These are phyloP conservation scores for Tylopilus vinaceipallidus DNA, from an alignment of 768 basidiomycete species.

Conservation along the genomic window DNA sequence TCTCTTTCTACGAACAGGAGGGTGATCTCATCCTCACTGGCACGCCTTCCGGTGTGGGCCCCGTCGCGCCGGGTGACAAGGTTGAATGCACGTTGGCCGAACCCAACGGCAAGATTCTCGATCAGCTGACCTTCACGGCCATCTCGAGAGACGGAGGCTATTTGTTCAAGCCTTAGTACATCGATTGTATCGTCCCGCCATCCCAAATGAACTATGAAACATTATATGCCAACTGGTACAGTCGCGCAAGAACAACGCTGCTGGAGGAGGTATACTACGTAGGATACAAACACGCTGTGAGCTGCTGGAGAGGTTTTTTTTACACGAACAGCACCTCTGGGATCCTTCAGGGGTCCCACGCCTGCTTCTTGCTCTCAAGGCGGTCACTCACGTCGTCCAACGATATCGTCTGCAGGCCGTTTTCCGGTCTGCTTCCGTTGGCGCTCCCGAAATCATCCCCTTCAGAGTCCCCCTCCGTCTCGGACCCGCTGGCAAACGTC, in stretches of 20 bases:
- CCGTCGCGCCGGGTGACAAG: slow-evolving; percentile 69
- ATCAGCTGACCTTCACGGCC: slow-evolving; percentile 62
- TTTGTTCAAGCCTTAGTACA: slow-evolving; percentile 38
- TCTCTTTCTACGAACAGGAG: slow-evolving; percentile 48
- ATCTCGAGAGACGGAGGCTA: slow-evolving; percentile 71
- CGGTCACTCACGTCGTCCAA: slow-evolving; percentile 24
- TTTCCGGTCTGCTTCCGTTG: slow-evolving; percentile 10
- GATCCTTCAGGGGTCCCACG: slow-evolving; percentile 18
- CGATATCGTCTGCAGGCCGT: slow-evolving; percentile 28
- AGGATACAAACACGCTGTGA: background rate
- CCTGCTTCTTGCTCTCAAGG: slow-evolving; percentile 16
- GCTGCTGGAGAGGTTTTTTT: slow-evolving; percentile 8
- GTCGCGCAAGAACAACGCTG: slow-evolving; percentile 2
- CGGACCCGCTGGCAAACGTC: slow-evolving; percentile 54
- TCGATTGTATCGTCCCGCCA: background rate
- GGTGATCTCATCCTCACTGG: slow-evolving; percentile 91
- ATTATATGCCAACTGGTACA: slow-evolving; percentile 18
- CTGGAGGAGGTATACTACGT: too few species aligned
- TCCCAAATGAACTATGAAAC: slow-evolving; percentile 5
- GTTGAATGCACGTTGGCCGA: slow-evolving; percentile 73
- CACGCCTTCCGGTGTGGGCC: slow-evolving; percentile 90
- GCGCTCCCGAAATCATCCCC: slow-evolving; percentile 30
- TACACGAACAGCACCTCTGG: too few species aligned
- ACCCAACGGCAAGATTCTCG: slow-evolving; percentile 51
- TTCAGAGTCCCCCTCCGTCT: slow-evolving; percentile 30